Conservation (phyloP, 306 rosid species). For the Cucumis cinereus region DNA sequence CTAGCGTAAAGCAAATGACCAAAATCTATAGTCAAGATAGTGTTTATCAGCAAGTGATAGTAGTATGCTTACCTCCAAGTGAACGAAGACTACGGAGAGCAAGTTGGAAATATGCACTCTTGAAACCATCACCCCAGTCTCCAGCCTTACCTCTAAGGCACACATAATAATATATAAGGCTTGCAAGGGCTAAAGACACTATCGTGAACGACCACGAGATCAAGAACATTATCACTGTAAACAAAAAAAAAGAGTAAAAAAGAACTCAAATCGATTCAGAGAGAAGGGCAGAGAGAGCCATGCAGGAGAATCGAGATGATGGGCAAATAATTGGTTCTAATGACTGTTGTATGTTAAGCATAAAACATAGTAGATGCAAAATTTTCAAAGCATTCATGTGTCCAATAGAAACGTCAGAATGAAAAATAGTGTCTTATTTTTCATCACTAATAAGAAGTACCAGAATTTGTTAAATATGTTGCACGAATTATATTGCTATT, state of each 20-base stretch:
- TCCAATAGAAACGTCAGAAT: background rate
- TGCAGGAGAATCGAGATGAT: background rate
- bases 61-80: slow-evolving; percentile 63
- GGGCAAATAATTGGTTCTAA: background rate
- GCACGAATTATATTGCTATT: background rate
- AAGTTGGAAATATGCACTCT: slow-evolving; percentile 97
- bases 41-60: background rate
- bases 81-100: slow-evolving; percentile 99
- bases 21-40: slow-evolving; percentile 2
- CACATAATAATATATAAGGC: slow-evolving; percentile 92
- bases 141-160: slow-evolving; percentile 97
- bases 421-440: background rate
- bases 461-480: background rate
- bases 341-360: background rate
- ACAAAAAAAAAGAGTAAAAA: slow-evolving; percentile 8
- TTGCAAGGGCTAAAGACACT: slow-evolving; percentile 87
- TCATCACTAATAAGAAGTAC: background rate
- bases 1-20: background rate
- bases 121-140: slow-evolving; percentile 99
- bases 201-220: slow-evolving; percentile 98
- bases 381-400: background rate
- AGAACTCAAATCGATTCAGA: background rate
- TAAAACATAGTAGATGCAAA: background rate
- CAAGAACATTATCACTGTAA: slow-evolving; percentile 97
- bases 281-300: background rate